Evolutionary conservation across 78 protist species (phyloP).

Genomic region (Chrysochromulina parva): DNA sequence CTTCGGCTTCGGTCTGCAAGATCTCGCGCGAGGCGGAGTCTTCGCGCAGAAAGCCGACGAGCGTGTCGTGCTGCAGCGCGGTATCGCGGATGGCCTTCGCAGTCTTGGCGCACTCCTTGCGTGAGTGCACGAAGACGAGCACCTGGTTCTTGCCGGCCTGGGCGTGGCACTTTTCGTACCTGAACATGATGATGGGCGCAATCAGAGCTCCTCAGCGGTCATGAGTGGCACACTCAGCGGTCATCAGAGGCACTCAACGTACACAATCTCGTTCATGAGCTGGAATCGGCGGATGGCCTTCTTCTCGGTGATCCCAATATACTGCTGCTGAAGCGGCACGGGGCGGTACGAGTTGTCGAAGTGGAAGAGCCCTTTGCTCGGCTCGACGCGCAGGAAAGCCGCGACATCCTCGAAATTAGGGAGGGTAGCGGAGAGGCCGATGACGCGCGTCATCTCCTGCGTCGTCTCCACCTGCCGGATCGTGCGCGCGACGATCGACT

Average conservation of each 20-base stretch:
- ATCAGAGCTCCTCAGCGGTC: too few species aligned
- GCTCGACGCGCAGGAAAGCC: slow-evolving; percentile 87
- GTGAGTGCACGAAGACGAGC: slow-evolving; percentile 96
- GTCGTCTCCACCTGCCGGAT: slow-evolving; percentile 68
- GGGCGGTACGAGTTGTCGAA: slow-evolving; percentile 95
- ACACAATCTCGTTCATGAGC: slow-evolving; percentile 91
- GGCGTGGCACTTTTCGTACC: slow-evolving; percentile 81
- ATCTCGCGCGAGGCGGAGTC: slow-evolving; percentile 67
- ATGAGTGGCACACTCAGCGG: too few species aligned
- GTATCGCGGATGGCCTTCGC: slow-evolving; percentile 64
- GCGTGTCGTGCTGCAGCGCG: slow-evolving; percentile 63
- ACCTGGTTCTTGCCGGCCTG: slow-evolving; percentile 75
- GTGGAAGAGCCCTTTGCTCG: slow-evolving; percentile 79
- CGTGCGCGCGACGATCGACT: slow-evolving; percentile 91
- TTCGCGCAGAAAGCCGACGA: slow-evolving; percentile 57
- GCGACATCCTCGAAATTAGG: slow-evolving; percentile 99
- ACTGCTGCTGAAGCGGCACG: slow-evolving; percentile 93
- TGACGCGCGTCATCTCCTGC: slow-evolving; percentile 83
- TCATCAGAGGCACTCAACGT: background rate
- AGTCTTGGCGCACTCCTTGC: slow-evolving; percentile 96
- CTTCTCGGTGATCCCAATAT: slow-evolving; percentile 90
- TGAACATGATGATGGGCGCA: slow-evolving; percentile 84
- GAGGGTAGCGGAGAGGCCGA: slow-evolving; percentile 98
- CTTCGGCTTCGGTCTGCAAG: slow-evolving; percentile 63
- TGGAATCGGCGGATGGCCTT: slow-evolving; percentile 82